phyloP scores from a whole-genome alignment of 163 green algal genomes.

The Scenedesmus sp. region DNA sequence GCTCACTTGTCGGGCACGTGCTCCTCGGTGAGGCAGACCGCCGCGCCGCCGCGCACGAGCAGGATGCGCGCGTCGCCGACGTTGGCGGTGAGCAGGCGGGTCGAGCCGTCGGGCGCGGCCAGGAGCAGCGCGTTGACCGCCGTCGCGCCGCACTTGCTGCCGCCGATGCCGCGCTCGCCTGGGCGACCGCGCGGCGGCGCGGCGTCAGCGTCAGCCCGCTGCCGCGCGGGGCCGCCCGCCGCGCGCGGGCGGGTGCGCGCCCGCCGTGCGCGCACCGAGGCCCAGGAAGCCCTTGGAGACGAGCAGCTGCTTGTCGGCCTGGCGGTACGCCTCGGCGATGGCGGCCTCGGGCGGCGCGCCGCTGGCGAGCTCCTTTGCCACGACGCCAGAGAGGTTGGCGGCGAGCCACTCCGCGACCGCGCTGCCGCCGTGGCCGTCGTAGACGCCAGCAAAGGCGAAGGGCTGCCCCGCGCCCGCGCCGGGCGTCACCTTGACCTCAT shows the following conservation, averaged over 20 bases:
- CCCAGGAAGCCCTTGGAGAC: constrained; percentile 69
- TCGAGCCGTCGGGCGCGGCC: constrained; percentile 44
- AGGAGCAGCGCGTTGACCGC: constrained; percentile 67
- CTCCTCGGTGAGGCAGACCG: constrained; percentile 82
- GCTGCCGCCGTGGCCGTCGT: constrained; percentile 56
- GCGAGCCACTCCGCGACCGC: constrained; percentile 69
- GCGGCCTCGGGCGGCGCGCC: constrained; percentile 46
- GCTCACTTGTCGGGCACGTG: constrained; percentile 86
- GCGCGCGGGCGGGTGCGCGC: background rate
- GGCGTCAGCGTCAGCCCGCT: constrained; percentile 12
- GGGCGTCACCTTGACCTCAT: constrained; percentile 44
- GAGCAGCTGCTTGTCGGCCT: constrained; percentile 71
- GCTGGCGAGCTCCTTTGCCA: constrained; percentile 56
- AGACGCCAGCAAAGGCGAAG: constrained; percentile 55
- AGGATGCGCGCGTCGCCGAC: constrained; percentile 89
- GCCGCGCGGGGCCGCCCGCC: background rate
- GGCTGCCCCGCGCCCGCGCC: constrained; percentile 18
- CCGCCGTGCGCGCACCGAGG: constrained; percentile 54
- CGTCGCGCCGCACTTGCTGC: constrained; percentile 93
- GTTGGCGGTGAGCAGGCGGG: constrained; percentile 80
- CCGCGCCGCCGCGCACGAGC: constrained; percentile 62
- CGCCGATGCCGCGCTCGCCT: constrained; percentile 92
- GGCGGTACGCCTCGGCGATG: constrained; percentile 66
- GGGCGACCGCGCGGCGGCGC: no score
- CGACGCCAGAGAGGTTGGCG: constrained; percentile 53